phyloP scores from a whole-genome alignment of 768 basidiomycete genomes.

The Ramaria sp. region DNA sequence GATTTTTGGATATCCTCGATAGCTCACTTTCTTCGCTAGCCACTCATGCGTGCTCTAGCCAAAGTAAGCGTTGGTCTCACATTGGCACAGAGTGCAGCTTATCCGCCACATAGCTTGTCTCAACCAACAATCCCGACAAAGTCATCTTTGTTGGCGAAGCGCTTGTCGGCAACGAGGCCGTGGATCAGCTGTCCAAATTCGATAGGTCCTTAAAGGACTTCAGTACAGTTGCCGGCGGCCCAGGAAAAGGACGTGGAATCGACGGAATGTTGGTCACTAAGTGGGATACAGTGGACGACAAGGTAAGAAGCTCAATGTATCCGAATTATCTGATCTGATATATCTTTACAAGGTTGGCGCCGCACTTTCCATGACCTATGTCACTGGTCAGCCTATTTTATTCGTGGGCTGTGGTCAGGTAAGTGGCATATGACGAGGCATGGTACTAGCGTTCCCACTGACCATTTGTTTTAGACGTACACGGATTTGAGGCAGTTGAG shows the following conservation, averaged over 20 bases:
- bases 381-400: constrained; percentile 95
- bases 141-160: constrained; percentile 98
- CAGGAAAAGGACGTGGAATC: constrained; percentile 76
- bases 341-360: constrained; percentile 73
- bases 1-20: neutral
- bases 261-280: constrained; percentile 98
- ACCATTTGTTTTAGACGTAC: constrained; percentile 58
- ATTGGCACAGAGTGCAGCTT: neutral
- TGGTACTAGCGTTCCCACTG: constrained; percentile 1
- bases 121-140: constrained; percentile 92
- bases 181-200: constrained; percentile 95
- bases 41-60: constrained; percentile 95
- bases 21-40: constrained; percentile 31
- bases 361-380: constrained; percentile 97
- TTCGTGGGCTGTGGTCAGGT: constrained; percentile 98
- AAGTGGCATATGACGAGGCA: constrained; percentile 16
- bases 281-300: constrained; percentile 98
- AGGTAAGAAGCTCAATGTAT: constrained; percentile 38
- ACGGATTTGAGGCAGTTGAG: constrained; percentile 87
- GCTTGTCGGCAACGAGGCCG: constrained; percentile 95
- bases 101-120: constrained; percentile 52
- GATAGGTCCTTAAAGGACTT: constrained; percentile 91
- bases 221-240: constrained; percentile 53
- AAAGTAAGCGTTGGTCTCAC: constrained; percentile 42
- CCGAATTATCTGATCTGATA: constrained; percentile 3